These are phyloP conservation scores for Pleoardoris graminearum DNA, from an alignment of 2,329 filamentous ascomycete genomes.

Conservation along the genomic window DNA sequence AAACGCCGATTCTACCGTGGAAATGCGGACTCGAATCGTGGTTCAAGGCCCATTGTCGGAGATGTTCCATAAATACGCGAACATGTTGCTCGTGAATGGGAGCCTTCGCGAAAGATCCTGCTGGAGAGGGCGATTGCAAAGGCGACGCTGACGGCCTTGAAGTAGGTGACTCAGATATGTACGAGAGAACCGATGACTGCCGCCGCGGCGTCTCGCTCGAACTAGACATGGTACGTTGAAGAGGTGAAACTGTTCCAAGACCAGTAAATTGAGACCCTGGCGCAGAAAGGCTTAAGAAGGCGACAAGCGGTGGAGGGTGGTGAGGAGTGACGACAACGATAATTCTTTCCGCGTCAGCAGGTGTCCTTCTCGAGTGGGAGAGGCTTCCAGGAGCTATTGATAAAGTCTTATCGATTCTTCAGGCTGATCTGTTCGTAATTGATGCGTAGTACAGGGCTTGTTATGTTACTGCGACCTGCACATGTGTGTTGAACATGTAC, in stretches of 20 bases:
- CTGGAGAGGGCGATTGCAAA: conserved; percentile 13
- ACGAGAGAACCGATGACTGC: not conserved
- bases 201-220: not conserved
- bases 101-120: conserved; percentile 20
- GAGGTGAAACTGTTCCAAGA: not conserved
- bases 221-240: not conserved
- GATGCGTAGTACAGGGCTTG: not conserved
- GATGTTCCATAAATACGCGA: conserved; percentile 25
- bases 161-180: not conserved
- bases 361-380: not conserved
- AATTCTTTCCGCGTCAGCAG: not conserved
- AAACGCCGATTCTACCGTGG: conserved; percentile 32
- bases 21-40: conserved; percentile 37
- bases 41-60: conserved; percentile 29
- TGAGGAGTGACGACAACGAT: not conserved
- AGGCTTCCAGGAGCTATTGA: not conserved
- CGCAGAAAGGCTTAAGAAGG: not conserved
- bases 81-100: conserved; percentile 25
- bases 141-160: not conserved
- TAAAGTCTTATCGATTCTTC: not conserved
- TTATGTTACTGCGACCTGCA: too few relatives aligned
- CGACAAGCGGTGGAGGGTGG: not conserved
- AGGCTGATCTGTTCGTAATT: not conserved
- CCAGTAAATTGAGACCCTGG: too few relatives aligned
- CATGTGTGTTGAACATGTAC: not conserved